These are phyloP conservation scores for Picochlorum sp. DNA, from an alignment of 139 green algal species.

Conservation along the genomic window DNA sequence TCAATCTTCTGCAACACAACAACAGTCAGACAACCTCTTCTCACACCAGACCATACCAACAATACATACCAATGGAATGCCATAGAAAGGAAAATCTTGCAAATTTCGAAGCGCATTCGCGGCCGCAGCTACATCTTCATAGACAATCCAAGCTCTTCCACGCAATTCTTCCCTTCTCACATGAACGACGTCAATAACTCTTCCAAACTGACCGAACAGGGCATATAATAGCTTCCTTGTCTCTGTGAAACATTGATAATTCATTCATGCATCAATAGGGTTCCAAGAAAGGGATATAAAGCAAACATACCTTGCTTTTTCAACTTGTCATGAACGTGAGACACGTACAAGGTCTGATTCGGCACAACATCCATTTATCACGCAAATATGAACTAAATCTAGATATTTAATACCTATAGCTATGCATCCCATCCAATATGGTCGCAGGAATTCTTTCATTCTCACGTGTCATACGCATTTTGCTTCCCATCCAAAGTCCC, in stretches of 20 bases:
- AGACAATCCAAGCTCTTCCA: constrained; percentile 95
- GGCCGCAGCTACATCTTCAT: constrained; percentile 71
- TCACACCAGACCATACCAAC: not conserved
- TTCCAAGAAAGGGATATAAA: not conserved
- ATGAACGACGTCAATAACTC: constrained; percentile 86
- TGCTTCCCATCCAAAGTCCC: no score
- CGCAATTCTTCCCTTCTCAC: constrained; percentile 38
- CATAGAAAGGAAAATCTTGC: constrained; percentile 98
- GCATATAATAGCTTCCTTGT: constrained; percentile 87
- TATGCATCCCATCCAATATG: no score
- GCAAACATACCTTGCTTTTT: constrained; percentile 76
- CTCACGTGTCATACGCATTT: no score
- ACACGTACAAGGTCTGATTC: constrained; percentile 91
- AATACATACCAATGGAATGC: constrained; percentile 68
- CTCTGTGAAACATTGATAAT: constrained; percentile 48
- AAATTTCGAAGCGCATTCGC: constrained; percentile 84
- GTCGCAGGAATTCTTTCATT: no score
- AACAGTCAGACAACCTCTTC: not conserved
- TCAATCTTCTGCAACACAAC: constrained; percentile 3
- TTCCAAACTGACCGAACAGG: constrained; percentile 95
- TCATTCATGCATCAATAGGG: not conserved
- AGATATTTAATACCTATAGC: not conserved
- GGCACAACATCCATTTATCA: constrained; percentile 53
- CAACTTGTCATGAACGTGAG: constrained; percentile 92
- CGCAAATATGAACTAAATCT: not conserved